A percentile compares a stretch with the other conserved stretches of the same genome.
Conservation (phyloP, 1,284 basidiomycete genomes). For the Abortiporus biennis region DNA sequence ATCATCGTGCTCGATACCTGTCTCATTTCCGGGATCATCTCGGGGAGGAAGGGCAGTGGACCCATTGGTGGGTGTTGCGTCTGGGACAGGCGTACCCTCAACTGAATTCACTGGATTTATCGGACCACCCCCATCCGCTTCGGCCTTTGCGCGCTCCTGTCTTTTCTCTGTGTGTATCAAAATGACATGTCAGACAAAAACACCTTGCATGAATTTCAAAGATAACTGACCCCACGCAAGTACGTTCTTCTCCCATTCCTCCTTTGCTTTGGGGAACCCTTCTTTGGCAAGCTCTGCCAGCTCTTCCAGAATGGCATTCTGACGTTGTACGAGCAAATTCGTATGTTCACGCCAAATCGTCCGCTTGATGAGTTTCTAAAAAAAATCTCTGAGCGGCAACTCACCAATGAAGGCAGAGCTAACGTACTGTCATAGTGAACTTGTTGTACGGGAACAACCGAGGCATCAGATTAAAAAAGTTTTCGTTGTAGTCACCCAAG, state of each 20-base stretch:
- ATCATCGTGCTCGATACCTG: slow-evolving; percentile 23
- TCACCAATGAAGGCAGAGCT: slow-evolving; percentile 4
- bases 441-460: slow-evolving; percentile 89
- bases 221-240: slow-evolving; percentile 52
- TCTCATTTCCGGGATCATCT: slow-evolving; percentile 19
- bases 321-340: slow-evolving; percentile 52
- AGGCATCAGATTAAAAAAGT: slow-evolving; percentile 88
- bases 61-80: slow-evolving; percentile 17
- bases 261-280: slow-evolving; percentile 61
- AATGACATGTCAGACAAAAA: not conserved
- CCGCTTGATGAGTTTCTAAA: slow-evolving; percentile 77
- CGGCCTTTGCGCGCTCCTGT: slow-evolving; percentile 41
- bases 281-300: slow-evolving; percentile 51
- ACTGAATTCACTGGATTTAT: slow-evolving; percentile 22
- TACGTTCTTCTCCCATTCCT: slow-evolving; percentile 68
- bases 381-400: not conserved
- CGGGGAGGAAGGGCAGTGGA: slow-evolving; percentile 14
- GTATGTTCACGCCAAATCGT: slow-evolving; percentile 69
- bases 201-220: not conserved
- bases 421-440: slow-evolving; percentile 75
- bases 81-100: slow-evolving; percentile 29
- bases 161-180: slow-evolving; percentile 47
- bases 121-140: slow-evolving; percentile 24
- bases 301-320: slow-evolving; percentile 57
- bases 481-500: slow-evolving; percentile 84